These are phyloP conservation scores for Styphnolobium japonicum DNA, from an alignment of 306 rosid genomes.

Conservation along the genomic window DNA sequence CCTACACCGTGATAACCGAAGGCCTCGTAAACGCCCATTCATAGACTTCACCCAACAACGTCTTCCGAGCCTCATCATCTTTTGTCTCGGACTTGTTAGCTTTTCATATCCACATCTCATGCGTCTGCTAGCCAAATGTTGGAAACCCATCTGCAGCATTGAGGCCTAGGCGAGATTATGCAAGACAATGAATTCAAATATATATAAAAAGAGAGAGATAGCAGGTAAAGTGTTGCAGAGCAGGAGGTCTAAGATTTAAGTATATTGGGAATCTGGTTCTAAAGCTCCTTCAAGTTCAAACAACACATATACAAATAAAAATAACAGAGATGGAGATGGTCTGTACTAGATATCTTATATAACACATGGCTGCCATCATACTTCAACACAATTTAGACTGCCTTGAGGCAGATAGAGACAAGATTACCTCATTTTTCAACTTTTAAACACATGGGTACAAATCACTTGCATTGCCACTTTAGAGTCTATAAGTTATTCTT, in stretches of 20 bases:
- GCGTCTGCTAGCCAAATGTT: conserved; percentile 34
- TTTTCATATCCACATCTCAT: conserved; percentile 49
- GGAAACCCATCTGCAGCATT: conserved; percentile 44
- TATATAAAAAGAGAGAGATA: conserved; percentile 13
- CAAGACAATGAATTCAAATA: background rate
- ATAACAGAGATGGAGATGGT: conserved; percentile 15
- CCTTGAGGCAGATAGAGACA: conserved; percentile 34
- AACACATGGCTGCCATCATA: conserved; percentile 39
- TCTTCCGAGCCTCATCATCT: conserved; percentile 40
- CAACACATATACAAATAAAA: background rate
- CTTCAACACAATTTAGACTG: conserved; percentile 26
- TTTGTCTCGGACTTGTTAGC: conserved; percentile 38
- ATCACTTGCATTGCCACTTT: conserved; percentile 30
- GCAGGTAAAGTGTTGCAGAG: background rate
- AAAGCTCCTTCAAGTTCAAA: background rate
- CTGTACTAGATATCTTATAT: conserved; percentile 28
- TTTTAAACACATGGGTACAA: conserved; percentile 51
- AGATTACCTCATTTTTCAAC: conserved; percentile 25
- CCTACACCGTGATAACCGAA: conserved; percentile 46
- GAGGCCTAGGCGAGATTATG: background rate
- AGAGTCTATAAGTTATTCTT: conserved; percentile 17
- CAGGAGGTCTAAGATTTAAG: background rate
- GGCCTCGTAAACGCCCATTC: conserved; percentile 53
- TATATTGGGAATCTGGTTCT: conserved; percentile 5
- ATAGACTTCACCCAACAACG: conserved; percentile 54